phyloP scores from a whole-genome alignment of 2,329 filamentous ascomycete species.

The Epichloe scottii region DNA sequence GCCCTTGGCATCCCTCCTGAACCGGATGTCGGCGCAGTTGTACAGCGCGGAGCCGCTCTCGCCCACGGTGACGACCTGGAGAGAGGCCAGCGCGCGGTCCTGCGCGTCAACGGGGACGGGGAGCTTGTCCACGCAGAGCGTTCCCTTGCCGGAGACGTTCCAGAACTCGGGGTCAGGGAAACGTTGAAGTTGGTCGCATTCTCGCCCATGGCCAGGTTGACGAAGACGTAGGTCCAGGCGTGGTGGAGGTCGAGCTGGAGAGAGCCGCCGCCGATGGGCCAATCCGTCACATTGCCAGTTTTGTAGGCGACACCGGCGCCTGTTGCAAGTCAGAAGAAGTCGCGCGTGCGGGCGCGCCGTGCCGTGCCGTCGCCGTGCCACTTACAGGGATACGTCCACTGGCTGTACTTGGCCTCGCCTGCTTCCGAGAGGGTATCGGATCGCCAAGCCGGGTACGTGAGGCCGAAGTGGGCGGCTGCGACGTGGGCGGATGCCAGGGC shows the following conservation, averaged over 20 bases:
- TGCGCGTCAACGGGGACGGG: conserved; percentile 39
- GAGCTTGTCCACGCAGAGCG: conserved; percentile 53
- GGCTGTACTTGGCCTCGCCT: conserved; percentile 28
- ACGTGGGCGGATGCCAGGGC: conserved; percentile 23
- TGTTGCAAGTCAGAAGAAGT: conserved; percentile 10
- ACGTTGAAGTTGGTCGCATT: conserved; percentile 55
- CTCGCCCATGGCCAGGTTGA: conserved; percentile 38
- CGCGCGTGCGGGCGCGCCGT: not conserved
- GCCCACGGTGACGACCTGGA: conserved; percentile 58
- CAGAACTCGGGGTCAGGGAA: conserved; percentile 48
- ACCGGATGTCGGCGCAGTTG: conserved; percentile 64
- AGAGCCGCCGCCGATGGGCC: conserved; percentile 37
- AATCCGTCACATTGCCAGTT: conserved; percentile 35
- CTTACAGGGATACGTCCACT: conserved; percentile 41
- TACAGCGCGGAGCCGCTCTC: conserved; percentile 50
- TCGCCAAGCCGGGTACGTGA: conserved; percentile 36
- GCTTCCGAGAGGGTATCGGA: conserved; percentile 30
- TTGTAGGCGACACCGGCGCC: conserved; percentile 35
- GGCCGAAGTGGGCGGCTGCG: conserved; percentile 34
- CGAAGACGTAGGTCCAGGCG: conserved; percentile 37
- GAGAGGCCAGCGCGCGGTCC: conserved; percentile 50
- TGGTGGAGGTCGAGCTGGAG: conserved; percentile 38
- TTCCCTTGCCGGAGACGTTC: conserved; percentile 47
- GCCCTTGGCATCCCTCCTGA: conserved; percentile 38
- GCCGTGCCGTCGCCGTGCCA: not conserved